Evolutionary conservation across 495 filamentous ascomycete genomes (phyloP), one percentile per base, ranked within the genome.

Genomic region (Neurospora sp.): DNA sequence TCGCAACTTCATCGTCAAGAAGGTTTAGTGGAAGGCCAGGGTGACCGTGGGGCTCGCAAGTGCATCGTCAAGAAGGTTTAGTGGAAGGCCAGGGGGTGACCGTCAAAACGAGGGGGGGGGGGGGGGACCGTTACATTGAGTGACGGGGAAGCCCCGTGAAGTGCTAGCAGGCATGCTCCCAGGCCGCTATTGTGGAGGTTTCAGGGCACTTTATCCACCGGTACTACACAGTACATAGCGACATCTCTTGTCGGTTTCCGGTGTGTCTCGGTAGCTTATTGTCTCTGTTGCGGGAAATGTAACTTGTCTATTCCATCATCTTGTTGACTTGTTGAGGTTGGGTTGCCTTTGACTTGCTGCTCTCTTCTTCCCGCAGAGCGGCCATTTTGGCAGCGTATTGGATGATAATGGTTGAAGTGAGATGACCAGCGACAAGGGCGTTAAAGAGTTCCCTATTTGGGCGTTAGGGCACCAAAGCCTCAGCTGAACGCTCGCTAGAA

Each of bases 401-500:
- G 53, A 61, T 31, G 22, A 61, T 31, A 16, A 61, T 31, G 22
- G 12, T 16, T 31, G 22, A 31, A 59, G 22, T 31, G 10, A 59
- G 22, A 31, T 61, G 27, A 4, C 27, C 27, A 9, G 14, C 27
- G 53, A 65, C 53, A 65, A 65, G 53, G 53, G 27, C 3, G 6
- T 40, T 68, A 37, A 70, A 61, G 59, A 72, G 41, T 74, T 74
- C 74, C 79, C 39, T 9, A 70, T 78, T 75, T 69, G 76, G 78
- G 38, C n/a, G 74, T n/a, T 14, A 68, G 42, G 79, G 79, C 79
- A 76, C 76, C 70, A 59, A 73, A 75, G 74, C 75, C 70, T 74
- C 78, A 81, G 79, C 79, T 81, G 79, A 78, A 78, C 8, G 40
- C 76, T 81, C 79, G 79, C 78, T 81, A 79, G 74, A 73, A 69